Base-by-base conservation (phyloP, 495 filamentous ascomycete genomes). In the Echria macrotheca region DNA sequence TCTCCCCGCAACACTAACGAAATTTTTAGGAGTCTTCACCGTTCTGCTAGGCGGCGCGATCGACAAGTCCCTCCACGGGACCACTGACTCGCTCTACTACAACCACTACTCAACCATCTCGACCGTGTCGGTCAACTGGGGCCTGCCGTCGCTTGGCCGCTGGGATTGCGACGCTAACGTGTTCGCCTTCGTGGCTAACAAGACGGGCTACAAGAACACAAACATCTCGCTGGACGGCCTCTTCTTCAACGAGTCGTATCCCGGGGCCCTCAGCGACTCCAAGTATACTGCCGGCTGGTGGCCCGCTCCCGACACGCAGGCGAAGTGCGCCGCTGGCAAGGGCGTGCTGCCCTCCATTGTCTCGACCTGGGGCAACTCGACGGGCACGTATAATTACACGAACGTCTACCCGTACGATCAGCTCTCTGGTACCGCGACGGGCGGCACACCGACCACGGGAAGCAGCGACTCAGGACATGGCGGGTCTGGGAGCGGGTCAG, bases 71-170 rank as follows among this genome's bases (percentile, higher is more conserved):
- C 69, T 82, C 9, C 69, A 75, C 47, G 82, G 82, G 21, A 84
- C 81, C n/a, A 76, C 64, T 3, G 85, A 88, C 56, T 56, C 73
- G 60, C 78, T 71, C 39, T 87, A 79, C 72, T 88, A 88, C 68
- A 80, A 72, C 58, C 84, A 87, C 68, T 87, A 85, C 73, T 84
- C 78, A 28, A 70, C 76, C 47, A 75, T 89, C 50, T 70, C 84
- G 9, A 81, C 82, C 17, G 72, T 83, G 15, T 69, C 75, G 22
- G 79, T 79, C 9, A 89, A 89, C 71, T 83, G 71, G 71, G 59
- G 61, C 41, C 63, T 72, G 6, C 61, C 63, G 52, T 68, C 67
- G n/a, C 61, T 72, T 1, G 69, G 69, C 4, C 72, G 77, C 40
- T 79, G 65, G 37, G 77, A 78, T 43, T 73, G 75, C 25, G 74